A percentile compares a stretch with the other conserved stretches of the same genome.
Evolutionary conservation across 345 rosid genomes (phyloP).

Genomic region (Pugionium cornutum): DNA sequence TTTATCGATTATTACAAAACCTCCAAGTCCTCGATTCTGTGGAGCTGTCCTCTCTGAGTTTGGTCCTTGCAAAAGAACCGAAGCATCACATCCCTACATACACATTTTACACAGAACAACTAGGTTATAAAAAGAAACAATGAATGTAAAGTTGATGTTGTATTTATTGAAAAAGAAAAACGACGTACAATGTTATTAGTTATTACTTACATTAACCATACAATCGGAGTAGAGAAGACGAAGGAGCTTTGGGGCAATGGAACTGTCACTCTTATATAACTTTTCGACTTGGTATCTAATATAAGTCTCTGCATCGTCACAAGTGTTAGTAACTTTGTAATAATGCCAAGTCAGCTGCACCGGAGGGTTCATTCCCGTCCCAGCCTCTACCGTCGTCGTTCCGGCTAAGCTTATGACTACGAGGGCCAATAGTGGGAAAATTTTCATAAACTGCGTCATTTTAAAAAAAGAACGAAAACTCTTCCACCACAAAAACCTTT

Average conservation of each 20-base stretch:
- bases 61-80: conserved; percentile 66
- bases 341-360: conserved; percentile 59
- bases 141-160: not conserved
- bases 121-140: not conserved
- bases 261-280: conserved; percentile 46
- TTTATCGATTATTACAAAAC: conserved; percentile 60
- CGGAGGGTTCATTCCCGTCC: conserved; percentile 44
- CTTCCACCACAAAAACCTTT: conserved; percentile 40
- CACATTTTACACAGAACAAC: conserved; percentile 1
- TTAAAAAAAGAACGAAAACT: not conserved
- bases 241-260: conserved; percentile 59
- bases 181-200: too few relatives aligned
- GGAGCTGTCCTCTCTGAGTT: conserved; percentile 69
- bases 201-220: conserved; percentile 56
- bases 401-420: conserved; percentile 30
- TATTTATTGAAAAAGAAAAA: not conserved
- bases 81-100: conserved; percentile 75
- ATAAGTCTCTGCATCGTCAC: conserved; percentile 55
- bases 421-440: conserved; percentile 35
- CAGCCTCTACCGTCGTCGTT: conserved; percentile 43
- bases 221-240: conserved; percentile 75
- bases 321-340: conserved; percentile 47
- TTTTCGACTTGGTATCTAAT: conserved; percentile 50
- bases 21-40: conserved; percentile 73
- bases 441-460: conserved; percentile 15